phyloP scores from a whole-genome alignment of 1,284 basidiomycete genomes.

The Vanrija sp. region DNA sequence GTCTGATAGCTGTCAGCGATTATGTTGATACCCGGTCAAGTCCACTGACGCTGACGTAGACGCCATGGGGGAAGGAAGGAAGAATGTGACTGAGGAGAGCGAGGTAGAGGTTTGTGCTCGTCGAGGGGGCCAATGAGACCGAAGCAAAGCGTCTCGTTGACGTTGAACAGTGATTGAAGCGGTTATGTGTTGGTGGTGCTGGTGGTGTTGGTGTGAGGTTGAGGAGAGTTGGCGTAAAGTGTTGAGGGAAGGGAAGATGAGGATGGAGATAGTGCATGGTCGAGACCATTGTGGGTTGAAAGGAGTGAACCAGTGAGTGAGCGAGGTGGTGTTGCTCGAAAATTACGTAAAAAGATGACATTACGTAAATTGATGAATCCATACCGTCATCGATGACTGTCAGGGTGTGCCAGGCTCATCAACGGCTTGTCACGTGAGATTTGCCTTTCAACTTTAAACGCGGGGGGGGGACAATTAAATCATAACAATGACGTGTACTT shows the following conservation, averaged over 20 bases:
- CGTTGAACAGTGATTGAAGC: neutral
- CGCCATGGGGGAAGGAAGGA: conserved; percentile 33
- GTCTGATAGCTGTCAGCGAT: conserved; percentile 5
- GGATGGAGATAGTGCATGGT: too few relatives aligned
- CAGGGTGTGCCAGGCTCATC: too few relatives aligned
- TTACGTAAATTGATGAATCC: too few relatives aligned
- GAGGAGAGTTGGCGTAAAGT: neutral
- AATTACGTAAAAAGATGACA: too few relatives aligned
- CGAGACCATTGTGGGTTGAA: too few relatives aligned
- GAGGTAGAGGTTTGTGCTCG: neutral
- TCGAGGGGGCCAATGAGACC: neutral
- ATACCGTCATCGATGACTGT: too few relatives aligned
- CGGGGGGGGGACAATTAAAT: neutral
- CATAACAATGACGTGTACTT: neutral
- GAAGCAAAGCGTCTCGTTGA: neutral
- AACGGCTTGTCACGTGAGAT: too few relatives aligned
- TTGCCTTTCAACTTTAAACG: too few relatives aligned
- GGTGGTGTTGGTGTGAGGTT: neutral
- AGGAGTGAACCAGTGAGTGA: neutral
- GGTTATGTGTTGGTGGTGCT: neutral
- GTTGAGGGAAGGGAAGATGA: too few relatives aligned
- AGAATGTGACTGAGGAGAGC: neutral
- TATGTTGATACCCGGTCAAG: neutral
- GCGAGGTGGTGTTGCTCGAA: neutral
- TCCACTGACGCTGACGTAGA: conserved; percentile 40